phyloP scores from a whole-genome alignment of 2,329 filamentous ascomycete species.

The Beauveria sp. region DNA sequence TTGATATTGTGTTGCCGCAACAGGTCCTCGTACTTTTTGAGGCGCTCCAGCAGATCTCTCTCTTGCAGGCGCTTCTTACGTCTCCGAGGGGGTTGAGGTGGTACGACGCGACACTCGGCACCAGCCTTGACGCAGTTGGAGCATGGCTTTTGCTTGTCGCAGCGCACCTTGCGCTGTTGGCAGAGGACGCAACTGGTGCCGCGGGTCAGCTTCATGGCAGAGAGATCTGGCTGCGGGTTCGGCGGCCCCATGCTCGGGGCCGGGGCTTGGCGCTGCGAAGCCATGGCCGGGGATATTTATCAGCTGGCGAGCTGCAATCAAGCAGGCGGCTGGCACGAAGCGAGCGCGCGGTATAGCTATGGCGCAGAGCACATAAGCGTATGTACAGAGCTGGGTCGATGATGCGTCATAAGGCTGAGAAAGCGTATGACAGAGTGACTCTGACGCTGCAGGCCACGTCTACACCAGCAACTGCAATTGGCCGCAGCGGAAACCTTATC shows the following conservation, averaged over 20 bases:
- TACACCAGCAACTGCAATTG: neutral
- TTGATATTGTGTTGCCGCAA: slow-evolving; percentile 57
- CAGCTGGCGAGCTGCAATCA: neutral
- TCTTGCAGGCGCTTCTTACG: slow-evolving; percentile 61
- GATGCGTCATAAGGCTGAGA: slow-evolving; percentile 9
- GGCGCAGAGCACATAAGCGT: neutral
- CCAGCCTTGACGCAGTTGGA: slow-evolving; percentile 57
- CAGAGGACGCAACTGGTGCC: slow-evolving; percentile 63
- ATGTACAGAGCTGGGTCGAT: neutral
- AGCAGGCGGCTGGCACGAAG: neutral
- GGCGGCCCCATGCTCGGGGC: slow-evolving; percentile 1
- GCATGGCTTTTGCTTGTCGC: slow-evolving; percentile 66
- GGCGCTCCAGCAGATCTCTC: slow-evolving; percentile 60
- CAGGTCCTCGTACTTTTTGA: slow-evolving; percentile 60
- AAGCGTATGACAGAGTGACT: neutral
- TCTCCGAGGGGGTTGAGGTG: slow-evolving; percentile 49
- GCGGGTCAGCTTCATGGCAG: slow-evolving; percentile 47
- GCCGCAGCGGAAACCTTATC: neutral
- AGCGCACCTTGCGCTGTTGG: slow-evolving; percentile 69
- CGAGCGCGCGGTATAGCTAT: neutral
- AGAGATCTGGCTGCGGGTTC: slow-evolving; percentile 28
- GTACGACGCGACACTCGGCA: slow-evolving; percentile 53
- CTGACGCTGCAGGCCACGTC: slow-evolving; percentile 1
- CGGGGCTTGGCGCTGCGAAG: slow-evolving; percentile 5
- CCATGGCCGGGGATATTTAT: slow-evolving; percentile 5